Evolutionary conservation across 129 eudicot species (phyloP), one percentile per base, ranked within the genome.

Genomic region (Pseudognaphalium luteoalbum): DNA sequence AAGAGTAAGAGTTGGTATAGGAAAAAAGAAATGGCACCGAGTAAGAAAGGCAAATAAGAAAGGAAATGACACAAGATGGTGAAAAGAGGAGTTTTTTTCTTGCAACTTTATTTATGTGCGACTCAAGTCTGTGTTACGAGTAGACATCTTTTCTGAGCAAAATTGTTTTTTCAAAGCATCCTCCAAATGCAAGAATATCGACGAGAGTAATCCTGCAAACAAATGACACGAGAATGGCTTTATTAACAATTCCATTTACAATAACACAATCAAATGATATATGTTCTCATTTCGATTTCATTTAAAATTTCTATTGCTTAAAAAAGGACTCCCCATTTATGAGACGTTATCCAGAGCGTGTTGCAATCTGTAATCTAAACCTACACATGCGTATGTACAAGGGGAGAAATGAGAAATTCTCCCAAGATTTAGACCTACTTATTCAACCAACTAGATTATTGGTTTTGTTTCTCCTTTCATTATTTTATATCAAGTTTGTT

Each of bases 161-260:
- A 86, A 91, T 61, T 81, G 76, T 56, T 56, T 78, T 80, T 57
- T 89, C 80, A 94, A 70, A 35, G 71, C 39, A 56, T 80, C 86
- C 82, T 94, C 96, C 70, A 94, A 76, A 58, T 79, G 85, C 68
- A 68, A 76, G 66, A 94, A 85, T 66, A 86, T 60, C 22, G 72
- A 71, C 2, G 85, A 50, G 33, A 89, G 83, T 72, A 74, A 70
- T 70, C 90, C 96, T 91, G 89, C 88, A 81, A 79, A 73, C 61
- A 64, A 28, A 78, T 71, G 37, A 50, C 65, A 16, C 64, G 33
- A 78, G 11, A 7, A 70, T 8, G 62, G 22, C 21, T 63, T 42
- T 60, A 42, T 60, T 20, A 69, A 15, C 70, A 30, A 78, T 59
- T 33, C 60, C 68, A 35, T 19, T 11, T 7, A 47, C 11, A 63